Percentiles rank a stretch among this genome's conserved stretches.
phyloP scores from a whole-genome alignment of 2,329 filamentous ascomycete genomes.

The Gnomoniopsis sp. region DNA sequence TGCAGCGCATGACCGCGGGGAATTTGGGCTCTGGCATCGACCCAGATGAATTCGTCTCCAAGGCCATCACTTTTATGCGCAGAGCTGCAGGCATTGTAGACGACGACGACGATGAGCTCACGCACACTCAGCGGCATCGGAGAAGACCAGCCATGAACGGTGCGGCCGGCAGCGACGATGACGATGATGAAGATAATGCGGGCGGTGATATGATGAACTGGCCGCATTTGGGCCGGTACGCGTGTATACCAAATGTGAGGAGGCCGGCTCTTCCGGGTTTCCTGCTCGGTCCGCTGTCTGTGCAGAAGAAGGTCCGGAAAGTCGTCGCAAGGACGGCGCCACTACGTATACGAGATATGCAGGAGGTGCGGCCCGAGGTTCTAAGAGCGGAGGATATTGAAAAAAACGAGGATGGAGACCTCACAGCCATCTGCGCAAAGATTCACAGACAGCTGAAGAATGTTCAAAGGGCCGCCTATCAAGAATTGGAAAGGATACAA shows the following conservation, averaged over 20 bases:
- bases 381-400: conserved; percentile 71
- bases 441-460: conserved; percentile 63
- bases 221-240: conserved; percentile 75
- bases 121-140: conserved; percentile 45
- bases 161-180: conserved; percentile 38
- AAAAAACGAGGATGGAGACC: conserved; percentile 71
- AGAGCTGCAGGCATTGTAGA: conserved; percentile 55
- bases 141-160: conserved; percentile 25
- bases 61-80: conserved; percentile 85
- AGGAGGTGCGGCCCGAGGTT: conserved; percentile 74
- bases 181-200: conserved; percentile 62
- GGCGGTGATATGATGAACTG: conserved; percentile 81
- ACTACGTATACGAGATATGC: conserved; percentile 64
- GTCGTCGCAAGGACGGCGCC: conserved; percentile 67
- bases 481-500: conserved; percentile 37
- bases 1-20: conserved; percentile 69
- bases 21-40: conserved; percentile 74
- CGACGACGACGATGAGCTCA: conserved; percentile 48
- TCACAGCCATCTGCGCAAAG: conserved; percentile 73
- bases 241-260: conserved; percentile 68
- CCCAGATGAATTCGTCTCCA: conserved; percentile 86
- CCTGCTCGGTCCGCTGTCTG: conserved; percentile 80
- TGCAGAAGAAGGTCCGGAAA: conserved; percentile 78
- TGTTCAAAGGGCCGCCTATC: conserved; percentile 44
- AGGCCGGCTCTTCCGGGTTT: conserved; percentile 80